phyloP scores from a whole-genome alignment of 371 early-diverging fungal genomes.

The Encephalitozoon romaleae region DNA sequence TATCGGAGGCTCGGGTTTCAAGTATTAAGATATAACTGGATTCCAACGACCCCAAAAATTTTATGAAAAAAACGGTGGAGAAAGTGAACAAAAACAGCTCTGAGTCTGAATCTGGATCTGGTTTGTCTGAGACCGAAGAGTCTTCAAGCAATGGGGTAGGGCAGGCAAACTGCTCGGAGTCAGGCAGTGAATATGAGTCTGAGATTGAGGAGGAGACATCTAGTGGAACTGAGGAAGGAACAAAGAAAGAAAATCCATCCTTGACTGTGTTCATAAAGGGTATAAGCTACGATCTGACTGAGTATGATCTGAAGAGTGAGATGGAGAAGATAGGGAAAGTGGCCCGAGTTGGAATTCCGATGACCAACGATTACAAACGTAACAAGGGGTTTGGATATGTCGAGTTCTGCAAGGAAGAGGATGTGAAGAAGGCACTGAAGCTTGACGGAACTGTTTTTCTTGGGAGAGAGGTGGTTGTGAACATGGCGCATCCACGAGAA shows the following conservation, averaged over 20 bases:
- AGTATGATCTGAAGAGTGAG: constrained; percentile 52
- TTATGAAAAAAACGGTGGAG: constrained; percentile 8
- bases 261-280: constrained; percentile 59
- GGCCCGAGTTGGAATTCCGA: constrained; percentile 55
- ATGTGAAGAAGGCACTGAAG: constrained; percentile 48
- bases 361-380: constrained; percentile 28
- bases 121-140: neutral
- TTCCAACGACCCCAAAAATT: constrained; percentile 1
- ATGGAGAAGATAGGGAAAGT: constrained; percentile 56
- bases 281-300: constrained; percentile 47
- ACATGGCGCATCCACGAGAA: constrained; percentile 25
- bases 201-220: neutral
- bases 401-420: constrained; percentile 54
- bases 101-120: neutral
- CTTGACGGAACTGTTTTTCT: constrained; percentile 49
- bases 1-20: neutral
- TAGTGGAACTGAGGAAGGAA: neutral
- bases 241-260: neutral
- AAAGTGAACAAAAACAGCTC: neutral
- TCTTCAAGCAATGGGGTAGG: neutral
- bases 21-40: neutral
- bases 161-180: neutral
- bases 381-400: constrained; percentile 62
- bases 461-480: constrained; percentile 49
- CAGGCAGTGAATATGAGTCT: neutral